Percentiles rank a stretch among this genome's conserved stretches.
phyloP scores from a whole-genome alignment of 352 stramenopile species.

The Peronosclerospora sorghi region DNA sequence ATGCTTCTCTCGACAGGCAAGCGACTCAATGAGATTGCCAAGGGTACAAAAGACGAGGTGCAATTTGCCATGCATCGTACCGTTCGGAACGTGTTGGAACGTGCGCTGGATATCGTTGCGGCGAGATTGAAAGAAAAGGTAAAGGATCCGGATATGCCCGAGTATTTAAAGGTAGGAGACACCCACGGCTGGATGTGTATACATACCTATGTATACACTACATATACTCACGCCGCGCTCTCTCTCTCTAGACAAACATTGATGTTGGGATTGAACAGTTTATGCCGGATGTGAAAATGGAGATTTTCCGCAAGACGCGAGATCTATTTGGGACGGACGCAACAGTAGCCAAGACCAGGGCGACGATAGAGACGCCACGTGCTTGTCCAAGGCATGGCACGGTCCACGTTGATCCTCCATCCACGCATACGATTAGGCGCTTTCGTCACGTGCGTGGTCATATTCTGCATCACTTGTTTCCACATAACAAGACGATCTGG shows the following conservation, averaged over 20 bases:
- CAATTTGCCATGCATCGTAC: conserved; percentile 73
- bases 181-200: too few species aligned
- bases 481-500: conserved; percentile 84
- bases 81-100: conserved; percentile 63
- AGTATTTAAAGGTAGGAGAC: conserved; percentile 55
- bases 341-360: conserved; percentile 1
- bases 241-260: conserved; percentile 44
- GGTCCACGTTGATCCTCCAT: conserved; percentile 1
- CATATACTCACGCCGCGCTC: too few species aligned
- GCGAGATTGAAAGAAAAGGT: conserved; percentile 61
- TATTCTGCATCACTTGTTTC: conserved; percentile 83
- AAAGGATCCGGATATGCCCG: conserved; percentile 79
- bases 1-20: conserved; percentile 77
- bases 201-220: too few species aligned
- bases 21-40: conserved; percentile 71
- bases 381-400: not conserved
- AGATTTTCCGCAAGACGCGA: conserved; percentile 78
- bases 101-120: conserved; percentile 66
- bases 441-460: conserved; percentile 51
- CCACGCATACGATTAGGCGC: conserved; percentile 5
- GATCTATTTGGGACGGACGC: conserved; percentile 52
- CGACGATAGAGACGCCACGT: not conserved
- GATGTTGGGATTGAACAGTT: conserved; percentile 79
- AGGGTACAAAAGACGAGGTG: conserved; percentile 77
- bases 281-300: conserved; percentile 83